Evolutionary conservation across 306 rosid species (phyloP), one percentile per base, ranked within the genome.

Genomic region (Dalbergia oliveri): DNA sequence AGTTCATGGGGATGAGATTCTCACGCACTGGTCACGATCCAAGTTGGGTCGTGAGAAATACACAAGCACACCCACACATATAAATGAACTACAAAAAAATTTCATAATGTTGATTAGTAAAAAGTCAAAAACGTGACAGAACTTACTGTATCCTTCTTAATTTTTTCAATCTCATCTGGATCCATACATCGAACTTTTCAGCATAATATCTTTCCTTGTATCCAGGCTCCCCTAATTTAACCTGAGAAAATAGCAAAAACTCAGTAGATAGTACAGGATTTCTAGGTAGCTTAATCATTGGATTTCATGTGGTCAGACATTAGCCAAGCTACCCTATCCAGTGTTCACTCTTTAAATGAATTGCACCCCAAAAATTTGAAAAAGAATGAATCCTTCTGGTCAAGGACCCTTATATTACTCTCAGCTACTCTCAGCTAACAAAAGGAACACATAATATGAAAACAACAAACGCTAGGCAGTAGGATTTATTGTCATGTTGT

Each of bases 141-240:
- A 83, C 89, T 81, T 79, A 86, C 99, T 35, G 77, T 44, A 69
- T 91, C 95, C 66, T 85, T 86, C 78, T 50, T 93, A 26, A 91
- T 77, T 83, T 81, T 81, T 11, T 90, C 93, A 80, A 91, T 91
- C 79, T 91, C 91, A 83, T 87, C 94, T 11, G 69, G 82, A 51
- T 63, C 78, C 21, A 87, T 74, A 81, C 91, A 80, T 87, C 88
- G 83, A 93, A 95, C 82, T 95, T 95, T 88, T 93, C 99, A 16
- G 91, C 86, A 84, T 93, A 95, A 82, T 95, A 95, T 89, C 99
- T 88, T 80, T 88, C 98, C 84, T 89, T 95, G 90, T 93, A 93
- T 78, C 99, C 99, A 54, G 98, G 93, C 87, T 93, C 97, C 84
- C 97, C 98, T 75, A 95, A 88, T 87, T 88, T 95, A 75, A 95